phyloP scores from a whole-genome alignment of 163 green algal genomes.

The Trebouxiophyceae sp. region DNA sequence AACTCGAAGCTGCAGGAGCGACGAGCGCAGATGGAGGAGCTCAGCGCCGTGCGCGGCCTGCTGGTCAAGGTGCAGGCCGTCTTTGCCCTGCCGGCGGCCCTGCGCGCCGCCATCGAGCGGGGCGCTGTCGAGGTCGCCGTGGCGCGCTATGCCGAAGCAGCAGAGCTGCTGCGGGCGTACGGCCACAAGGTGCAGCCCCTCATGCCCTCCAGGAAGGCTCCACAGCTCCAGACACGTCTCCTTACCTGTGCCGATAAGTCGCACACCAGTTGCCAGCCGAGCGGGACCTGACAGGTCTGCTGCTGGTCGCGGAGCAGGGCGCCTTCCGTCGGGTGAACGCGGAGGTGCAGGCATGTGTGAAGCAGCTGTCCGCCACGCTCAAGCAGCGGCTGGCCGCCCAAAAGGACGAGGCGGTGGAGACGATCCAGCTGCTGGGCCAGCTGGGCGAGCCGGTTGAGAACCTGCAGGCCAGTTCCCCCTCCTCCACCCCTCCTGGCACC shows the following conservation, averaged over 20 bases:
- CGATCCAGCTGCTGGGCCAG: conserved; percentile 70
- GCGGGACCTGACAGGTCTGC: too few relatives aligned
- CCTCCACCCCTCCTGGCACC: too few relatives aligned
- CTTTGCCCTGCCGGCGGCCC: conserved; percentile 80
- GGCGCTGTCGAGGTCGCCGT: conserved; percentile 69
- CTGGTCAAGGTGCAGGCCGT: conserved; percentile 60
- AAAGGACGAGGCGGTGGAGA: conserved; percentile 56
- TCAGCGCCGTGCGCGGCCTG: conserved; percentile 63
- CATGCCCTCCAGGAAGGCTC: too few relatives aligned
- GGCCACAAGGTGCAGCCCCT: conserved; percentile 43
- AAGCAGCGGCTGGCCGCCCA: conserved; percentile 53
- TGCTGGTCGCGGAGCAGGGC: too few relatives aligned
- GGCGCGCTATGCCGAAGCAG: conserved; percentile 62
- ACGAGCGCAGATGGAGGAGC: conserved; percentile 77
- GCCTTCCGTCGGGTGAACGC: conserved; percentile 51
- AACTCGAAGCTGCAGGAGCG: conserved; percentile 73
- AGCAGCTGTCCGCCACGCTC: conserved; percentile 46
- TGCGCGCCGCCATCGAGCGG: conserved; percentile 60
- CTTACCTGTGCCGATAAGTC: too few relatives aligned
- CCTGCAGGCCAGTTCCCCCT: conserved; percentile 71
- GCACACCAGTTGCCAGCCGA: too few relatives aligned
- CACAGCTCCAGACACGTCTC: too few relatives aligned
- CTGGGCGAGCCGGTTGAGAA: conserved; percentile 66
- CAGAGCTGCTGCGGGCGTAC: conserved; percentile 67
- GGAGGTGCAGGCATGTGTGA: conserved; percentile 50